A percentile compares a stretch with the other conserved stretches of the same genome.
These are phyloP conservation scores for Logfia minima DNA, from an alignment of 129 eudicot genomes.

Conservation along the genomic window DNA sequence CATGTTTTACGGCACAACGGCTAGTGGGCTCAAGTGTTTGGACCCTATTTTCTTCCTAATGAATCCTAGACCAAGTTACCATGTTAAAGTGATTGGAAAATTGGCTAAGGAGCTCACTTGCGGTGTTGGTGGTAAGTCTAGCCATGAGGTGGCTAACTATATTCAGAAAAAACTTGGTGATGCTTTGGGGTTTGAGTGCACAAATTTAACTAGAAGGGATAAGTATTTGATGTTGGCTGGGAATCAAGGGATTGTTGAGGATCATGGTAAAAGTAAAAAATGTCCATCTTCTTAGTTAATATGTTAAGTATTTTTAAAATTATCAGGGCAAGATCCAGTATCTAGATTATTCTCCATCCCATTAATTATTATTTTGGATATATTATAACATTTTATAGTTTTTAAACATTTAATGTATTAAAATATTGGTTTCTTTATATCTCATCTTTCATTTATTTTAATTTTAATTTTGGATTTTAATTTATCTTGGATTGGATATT, in stretches of 20 bases:
- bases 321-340: constrained; percentile 4
- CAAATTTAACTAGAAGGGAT: constrained; percentile 77
- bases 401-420: constrained; percentile 1
- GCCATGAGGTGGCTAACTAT: constrained; percentile 87
- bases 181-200: constrained; percentile 92
- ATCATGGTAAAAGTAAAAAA: constrained; percentile 32
- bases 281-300: constrained; percentile 3
- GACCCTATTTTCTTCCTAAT: constrained; percentile 85
- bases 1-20: constrained; percentile 96
- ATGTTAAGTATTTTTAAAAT: constrained; percentile 9
- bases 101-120: constrained; percentile 63
- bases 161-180: constrained; percentile 66
- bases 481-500: no score
- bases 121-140: constrained; percentile 71
- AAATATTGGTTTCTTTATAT: no score
- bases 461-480: no score
- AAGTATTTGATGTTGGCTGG: constrained; percentile 98
- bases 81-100: constrained; percentile 62
- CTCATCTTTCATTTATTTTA: neutral
- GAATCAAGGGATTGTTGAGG: constrained; percentile 72
- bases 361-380: constrained; percentile 32
- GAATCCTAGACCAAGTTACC: constrained; percentile 82
- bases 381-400: neutral
- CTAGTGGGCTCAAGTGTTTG: constrained; percentile 84
- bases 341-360: constrained; percentile 26